Evolutionary conservation across 2,329 filamentous ascomycete species (phyloP).

Genomic region (Fusarium mexicanum): DNA sequence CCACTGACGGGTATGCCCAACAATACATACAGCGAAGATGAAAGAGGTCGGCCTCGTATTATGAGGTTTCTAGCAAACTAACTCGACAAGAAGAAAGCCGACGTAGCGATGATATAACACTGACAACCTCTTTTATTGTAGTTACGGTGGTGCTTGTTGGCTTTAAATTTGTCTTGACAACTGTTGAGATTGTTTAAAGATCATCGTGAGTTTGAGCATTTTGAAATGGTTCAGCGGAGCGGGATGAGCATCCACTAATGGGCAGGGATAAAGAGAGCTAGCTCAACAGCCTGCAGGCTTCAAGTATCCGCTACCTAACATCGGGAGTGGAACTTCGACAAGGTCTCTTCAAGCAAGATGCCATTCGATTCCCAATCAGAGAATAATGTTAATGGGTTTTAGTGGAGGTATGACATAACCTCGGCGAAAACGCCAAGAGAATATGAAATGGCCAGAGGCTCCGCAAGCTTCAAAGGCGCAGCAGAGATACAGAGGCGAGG

Average conservation of each 20-base stretch:
- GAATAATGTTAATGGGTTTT: constrained; percentile 13
- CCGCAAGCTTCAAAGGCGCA: constrained; percentile 36
- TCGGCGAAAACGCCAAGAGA: constrained; percentile 19
- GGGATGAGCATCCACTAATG: constrained; percentile 36
- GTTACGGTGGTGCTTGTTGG: constrained; percentile 12
- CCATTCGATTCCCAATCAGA: constrained; percentile 45
- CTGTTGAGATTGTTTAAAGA: constrained; percentile 33
- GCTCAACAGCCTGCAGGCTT: constrained; percentile 21
- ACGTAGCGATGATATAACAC: constrained; percentile 1
- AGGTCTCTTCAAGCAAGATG: constrained; percentile 45
- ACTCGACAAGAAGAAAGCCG: constrained; percentile 13
- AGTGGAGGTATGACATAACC: constrained; percentile 46
- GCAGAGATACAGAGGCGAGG: constrained; percentile 28
- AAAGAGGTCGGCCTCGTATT: constrained; percentile 8
- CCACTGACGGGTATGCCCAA: neutral
- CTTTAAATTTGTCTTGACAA: constrained; percentile 34
- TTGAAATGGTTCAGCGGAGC: constrained; percentile 38
- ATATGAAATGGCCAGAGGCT: constrained; percentile 29
- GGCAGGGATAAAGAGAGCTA: constrained; percentile 27
- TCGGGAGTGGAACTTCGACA: constrained; percentile 28
- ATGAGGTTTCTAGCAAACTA: constrained; percentile 6
- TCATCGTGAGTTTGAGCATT: constrained; percentile 38
- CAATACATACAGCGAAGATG: neutral
- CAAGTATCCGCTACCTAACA: constrained; percentile 35
- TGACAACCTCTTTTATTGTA: constrained; percentile 4